These are phyloP conservation scores for Pelagophyceae sp. DNA, from an alignment of 352 stramenopile species.

Conservation along the genomic window DNA sequence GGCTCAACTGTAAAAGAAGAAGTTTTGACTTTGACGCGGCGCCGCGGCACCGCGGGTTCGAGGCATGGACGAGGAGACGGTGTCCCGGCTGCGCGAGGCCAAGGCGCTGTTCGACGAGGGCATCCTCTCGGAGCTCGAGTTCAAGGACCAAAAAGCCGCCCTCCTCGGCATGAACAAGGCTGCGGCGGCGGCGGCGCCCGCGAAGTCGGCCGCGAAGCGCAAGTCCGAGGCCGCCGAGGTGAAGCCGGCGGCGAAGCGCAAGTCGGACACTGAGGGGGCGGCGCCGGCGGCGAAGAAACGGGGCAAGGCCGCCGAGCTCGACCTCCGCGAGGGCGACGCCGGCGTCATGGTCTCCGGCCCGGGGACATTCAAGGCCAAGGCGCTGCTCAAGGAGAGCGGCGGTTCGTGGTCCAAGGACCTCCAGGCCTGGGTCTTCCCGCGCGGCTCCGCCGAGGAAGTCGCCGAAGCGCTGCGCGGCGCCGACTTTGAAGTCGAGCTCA, in stretches of 20 bases:
- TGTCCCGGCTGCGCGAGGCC: background rate
- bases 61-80: conserved; percentile 9
- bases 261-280: background rate
- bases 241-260: background rate
- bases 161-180: background rate
- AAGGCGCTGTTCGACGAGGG: conserved; percentile 7
- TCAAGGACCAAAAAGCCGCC: conserved; percentile 3
- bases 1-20: too few relatives aligned
- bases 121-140: conserved; percentile 1
- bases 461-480: background rate
- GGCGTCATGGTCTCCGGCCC: background rate
- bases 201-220: background rate
- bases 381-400: background rate
- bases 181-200: background rate
- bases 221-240: background rate
- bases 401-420: background rate
- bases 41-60: too few relatives aligned
- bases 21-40: too few relatives aligned
- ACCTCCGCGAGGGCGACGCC: background rate
- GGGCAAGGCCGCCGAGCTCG: background rate
- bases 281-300: background rate
- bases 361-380: background rate
- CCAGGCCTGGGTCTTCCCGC: background rate
- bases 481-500: background rate
- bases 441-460: background rate